A percentile compares a stretch with the other conserved stretches of the same genome.
Conservation (phyloP, 179 eudicot genomes). For the Drosera spatulata region DNA sequence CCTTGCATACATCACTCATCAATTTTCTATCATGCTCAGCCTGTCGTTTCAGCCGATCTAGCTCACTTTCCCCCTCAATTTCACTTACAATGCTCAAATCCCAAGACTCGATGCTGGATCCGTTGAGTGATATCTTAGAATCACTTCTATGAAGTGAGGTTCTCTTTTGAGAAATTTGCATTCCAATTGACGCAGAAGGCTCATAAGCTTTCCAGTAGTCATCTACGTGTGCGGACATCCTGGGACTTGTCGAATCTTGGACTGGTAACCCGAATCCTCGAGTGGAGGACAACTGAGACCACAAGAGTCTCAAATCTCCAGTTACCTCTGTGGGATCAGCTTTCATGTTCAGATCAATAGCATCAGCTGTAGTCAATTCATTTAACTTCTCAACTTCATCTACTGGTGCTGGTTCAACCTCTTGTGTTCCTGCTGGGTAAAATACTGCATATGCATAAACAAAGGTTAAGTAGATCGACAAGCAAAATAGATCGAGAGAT, state of each 20-base stretch:
- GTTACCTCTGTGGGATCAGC: conserved; percentile 41
- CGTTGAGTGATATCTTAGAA: conserved; percentile 14
- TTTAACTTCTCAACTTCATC: too few relatives aligned
- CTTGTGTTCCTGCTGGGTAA: too few relatives aligned
- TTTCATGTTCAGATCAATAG: conserved; percentile 16
- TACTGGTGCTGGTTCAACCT: too few relatives aligned
- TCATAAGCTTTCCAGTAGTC: conserved; percentile 36
- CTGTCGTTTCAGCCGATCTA: conserved; percentile 68
- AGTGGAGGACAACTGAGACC: conserved; percentile 54
- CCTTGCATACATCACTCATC: conserved; percentile 53
- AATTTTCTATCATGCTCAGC: conserved; percentile 71
- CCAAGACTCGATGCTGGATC: conserved; percentile 39
- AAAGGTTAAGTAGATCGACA: too few relatives aligned
- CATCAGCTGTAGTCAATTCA: conserved; percentile 6
- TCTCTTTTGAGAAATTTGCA: conserved; percentile 56
- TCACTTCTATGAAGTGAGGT: conserved; percentile 9
- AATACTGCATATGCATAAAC: too few relatives aligned
- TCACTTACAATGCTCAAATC: conserved; percentile 69
- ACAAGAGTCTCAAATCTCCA: conserved; percentile 66
- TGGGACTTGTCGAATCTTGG: conserved; percentile 50
- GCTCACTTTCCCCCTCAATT: conserved; percentile 76
- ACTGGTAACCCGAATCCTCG: conserved; percentile 45
- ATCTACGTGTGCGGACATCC: conserved; percentile 44
- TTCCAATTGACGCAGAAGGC: conserved; percentile 27
- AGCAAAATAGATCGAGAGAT: too few relatives aligned